Evolutionary conservation across 1,284 basidiomycete genomes (phyloP).

Genomic region (Macrocystidia cucumis): DNA sequence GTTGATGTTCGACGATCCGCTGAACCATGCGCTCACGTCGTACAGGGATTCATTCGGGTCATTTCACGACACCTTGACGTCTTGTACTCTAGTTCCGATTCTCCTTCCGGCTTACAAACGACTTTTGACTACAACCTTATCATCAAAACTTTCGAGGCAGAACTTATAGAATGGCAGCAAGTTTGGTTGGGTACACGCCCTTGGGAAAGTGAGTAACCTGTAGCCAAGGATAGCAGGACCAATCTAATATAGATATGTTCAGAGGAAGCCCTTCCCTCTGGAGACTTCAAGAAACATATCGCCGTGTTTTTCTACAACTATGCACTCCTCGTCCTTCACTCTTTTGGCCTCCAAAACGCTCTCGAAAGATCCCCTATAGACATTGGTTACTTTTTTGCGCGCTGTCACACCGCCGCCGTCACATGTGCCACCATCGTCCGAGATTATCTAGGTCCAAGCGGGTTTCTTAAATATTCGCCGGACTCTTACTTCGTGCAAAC

Average conservation of each 20-base stretch:
- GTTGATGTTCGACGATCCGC: slow-evolving; percentile 13
- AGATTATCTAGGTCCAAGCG: slow-evolving; percentile 70
- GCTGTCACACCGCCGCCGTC: slow-evolving; percentile 74
- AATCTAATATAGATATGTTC: slow-evolving; percentile 6
- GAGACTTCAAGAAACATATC: slow-evolving; percentile 44
- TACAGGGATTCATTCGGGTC: slow-evolving; percentile 79
- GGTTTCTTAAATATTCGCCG: slow-evolving; percentile 78
- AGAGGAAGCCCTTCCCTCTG: slow-evolving; percentile 22
- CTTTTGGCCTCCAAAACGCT: slow-evolving; percentile 92
- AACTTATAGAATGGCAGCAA: slow-evolving; percentile 64
- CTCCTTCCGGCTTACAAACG: slow-evolving; percentile 79
- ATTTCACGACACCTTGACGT: slow-evolving; percentile 86
- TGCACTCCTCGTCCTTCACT: slow-evolving; percentile 82
- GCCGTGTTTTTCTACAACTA: slow-evolving; percentile 80
- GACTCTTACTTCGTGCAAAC: slow-evolving; percentile 91
- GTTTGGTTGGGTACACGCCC: slow-evolving; percentile 41
- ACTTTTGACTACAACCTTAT: slow-evolving; percentile 84
- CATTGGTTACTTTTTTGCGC: slow-evolving; percentile 82
- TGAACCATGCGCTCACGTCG: slow-evolving; percentile 4
- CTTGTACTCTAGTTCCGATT: slow-evolving; percentile 78
- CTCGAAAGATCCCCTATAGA: slow-evolving; percentile 70
- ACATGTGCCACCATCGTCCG: slow-evolving; percentile 62
- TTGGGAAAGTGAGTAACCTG: slow-evolving; percentile 21
- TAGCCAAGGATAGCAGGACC: too few species aligned
- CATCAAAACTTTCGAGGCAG: slow-evolving; percentile 80